Evolutionary conservation across 192 early-diverging fungal genomes (phyloP), one percentile per base, ranked within the genome.

Genomic region (Coemansia sp.): DNA sequence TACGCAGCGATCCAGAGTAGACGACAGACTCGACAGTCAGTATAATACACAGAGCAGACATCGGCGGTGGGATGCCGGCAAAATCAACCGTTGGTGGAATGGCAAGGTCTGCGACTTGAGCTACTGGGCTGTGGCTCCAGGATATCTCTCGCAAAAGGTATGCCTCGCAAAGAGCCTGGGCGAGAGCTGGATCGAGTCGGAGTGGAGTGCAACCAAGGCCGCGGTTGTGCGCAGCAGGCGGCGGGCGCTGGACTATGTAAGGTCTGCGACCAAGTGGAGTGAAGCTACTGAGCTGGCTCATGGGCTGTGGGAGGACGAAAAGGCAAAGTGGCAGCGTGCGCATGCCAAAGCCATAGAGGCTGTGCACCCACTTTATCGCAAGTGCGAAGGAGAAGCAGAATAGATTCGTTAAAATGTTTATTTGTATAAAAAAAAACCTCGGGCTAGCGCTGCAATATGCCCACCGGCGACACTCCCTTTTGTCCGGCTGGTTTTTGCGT

Each of bases 1-100:
- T 14, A 57, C 59, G 31, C 77, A 80, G 66, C 72, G 77, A 14
- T 53, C 34, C 8, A 14, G 59, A 17, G 50, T 50, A 7, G 67
- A 68, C 10, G 65, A 53, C 21, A 55, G 5, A 36, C 64, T 53
- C 9, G 46, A 11, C 19, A 38, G 32, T 5, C 48, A 57, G 50
- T 36, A 31, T 34, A 42, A 50, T 9, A 17, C 72, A 38, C n/a
- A 32, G 37, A n/a, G 36, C 45, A 15, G 36, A 15, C 53, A 39
- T 39, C 29, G 42, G 11, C 61, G 34, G 59, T 46, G 45, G 59
- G 41, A 42, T 9, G 15, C 50, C 0, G 63, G 15, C n/a, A 50
- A 38, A 31, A 23, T 51, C 36, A 66, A 68, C 42, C 27, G 32
- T 12, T 80, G 77, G 77, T 80, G 77, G 77, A 80, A 80, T 42